Evolutionary conservation across 169 alveolate genomes (phyloP).

Genomic region (Babesia gibsoni): DNA sequence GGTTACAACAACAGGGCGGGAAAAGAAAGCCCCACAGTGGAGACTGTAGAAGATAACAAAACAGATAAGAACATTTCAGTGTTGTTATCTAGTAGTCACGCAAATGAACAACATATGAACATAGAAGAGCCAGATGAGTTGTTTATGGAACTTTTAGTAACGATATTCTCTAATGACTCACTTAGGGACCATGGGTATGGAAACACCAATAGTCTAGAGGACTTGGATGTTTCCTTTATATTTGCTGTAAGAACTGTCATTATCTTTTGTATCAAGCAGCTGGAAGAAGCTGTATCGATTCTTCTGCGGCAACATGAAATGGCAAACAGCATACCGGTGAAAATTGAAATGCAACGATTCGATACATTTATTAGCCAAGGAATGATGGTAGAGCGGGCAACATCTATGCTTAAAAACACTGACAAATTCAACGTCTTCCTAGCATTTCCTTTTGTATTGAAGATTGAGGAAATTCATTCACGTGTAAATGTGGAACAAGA

Average conservation of each 20-base stretch:
- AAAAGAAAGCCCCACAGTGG: too few relatives aligned
- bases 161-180: slow-evolving; percentile 3
- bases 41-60: not conserved
- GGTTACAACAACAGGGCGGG: too few relatives aligned
- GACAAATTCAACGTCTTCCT: slow-evolving; percentile 3
- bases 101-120: too few relatives aligned
- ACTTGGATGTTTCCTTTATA: not conserved
- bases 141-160: not conserved
- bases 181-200: not conserved
- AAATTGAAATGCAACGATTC: slow-evolving; percentile 22
- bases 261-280: slow-evolving; percentile 4
- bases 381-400: slow-evolving; percentile 19
- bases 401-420: not conserved
- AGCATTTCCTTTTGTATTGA: slow-evolving; percentile 8
- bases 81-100: too few relatives aligned
- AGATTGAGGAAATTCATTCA: not conserved
- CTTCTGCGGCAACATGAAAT: slow-evolving; percentile 8
- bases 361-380: slow-evolving; percentile 12
- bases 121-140: not conserved
- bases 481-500: slow-evolving; percentile 17
- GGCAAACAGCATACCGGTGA: not conserved
- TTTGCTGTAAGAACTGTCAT: not conserved
- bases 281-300: slow-evolving; percentile 7
- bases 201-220: not conserved
- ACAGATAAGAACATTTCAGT: not conserved